phyloP scores from a whole-genome alignment of 768 basidiomycete genomes.

The Tephrocybe sp. region DNA sequence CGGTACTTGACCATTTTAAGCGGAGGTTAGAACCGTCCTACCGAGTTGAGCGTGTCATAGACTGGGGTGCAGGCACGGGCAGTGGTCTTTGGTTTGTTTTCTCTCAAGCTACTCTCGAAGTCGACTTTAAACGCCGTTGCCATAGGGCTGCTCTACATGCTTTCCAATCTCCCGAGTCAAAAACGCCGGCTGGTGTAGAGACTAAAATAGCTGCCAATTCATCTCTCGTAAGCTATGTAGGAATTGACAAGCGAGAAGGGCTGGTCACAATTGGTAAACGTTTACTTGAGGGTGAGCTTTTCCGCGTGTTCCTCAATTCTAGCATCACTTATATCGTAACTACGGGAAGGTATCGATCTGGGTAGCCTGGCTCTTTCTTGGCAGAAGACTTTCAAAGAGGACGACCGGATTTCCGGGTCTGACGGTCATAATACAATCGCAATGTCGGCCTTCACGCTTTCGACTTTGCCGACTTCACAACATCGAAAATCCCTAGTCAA shows the following conservation, averaged over 20 bases:
- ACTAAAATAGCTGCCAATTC: constrained; percentile 46
- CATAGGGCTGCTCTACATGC: constrained; percentile 65
- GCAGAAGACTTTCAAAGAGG: constrained; percentile 57
- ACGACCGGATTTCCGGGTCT: constrained; percentile 37
- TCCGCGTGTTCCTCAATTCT: background rate
- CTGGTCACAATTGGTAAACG: constrained; percentile 66
- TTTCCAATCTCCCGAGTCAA: constrained; percentile 48
- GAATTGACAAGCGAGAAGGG: constrained; percentile 77
- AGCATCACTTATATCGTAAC: background rate
- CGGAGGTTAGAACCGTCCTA: constrained; percentile 63
- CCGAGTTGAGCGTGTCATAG: constrained; percentile 62
- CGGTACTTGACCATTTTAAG: constrained; percentile 71
- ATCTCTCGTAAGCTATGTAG: constrained; percentile 61
- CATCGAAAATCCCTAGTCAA: constrained; percentile 68
- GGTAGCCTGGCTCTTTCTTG: constrained; percentile 47
- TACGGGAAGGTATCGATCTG: constrained; percentile 42
- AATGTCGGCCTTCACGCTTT: constrained; percentile 83
- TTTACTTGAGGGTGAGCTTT: constrained; percentile 51
- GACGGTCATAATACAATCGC: constrained; percentile 60
- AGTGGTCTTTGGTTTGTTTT: constrained; percentile 75
- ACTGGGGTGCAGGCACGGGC: constrained; percentile 85
- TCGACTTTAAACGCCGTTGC: constrained; percentile 11
- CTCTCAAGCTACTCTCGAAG: background rate
- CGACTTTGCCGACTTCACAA: constrained; percentile 62
- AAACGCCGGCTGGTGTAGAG: constrained; percentile 21